Base-by-base conservation (phyloP, 2,329 filamentous ascomycete genomes). In the Ophiostoma sp. region DNA sequence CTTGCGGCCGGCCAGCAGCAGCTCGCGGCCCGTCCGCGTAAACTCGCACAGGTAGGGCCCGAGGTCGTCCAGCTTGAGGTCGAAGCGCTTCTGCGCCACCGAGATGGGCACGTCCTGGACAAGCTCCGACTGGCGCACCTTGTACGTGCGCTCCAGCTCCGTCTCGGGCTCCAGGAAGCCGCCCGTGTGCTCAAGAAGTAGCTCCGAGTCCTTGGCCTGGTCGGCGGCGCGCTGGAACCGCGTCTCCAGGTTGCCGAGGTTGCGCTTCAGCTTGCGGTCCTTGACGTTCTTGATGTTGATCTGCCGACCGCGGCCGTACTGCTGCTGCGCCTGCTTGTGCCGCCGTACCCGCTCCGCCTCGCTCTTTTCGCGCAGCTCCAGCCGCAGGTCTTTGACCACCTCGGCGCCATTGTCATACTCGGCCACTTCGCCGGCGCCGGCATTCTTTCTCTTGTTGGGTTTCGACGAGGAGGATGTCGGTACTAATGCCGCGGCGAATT, bases 171-270 rank as follows among this genome's bases (percentile, higher is more conserved):
- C 92, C 70, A 99, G 83, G 76, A 96, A 96, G 7, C 95, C 95
- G 13, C 86, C 83, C 7, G 89, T 87, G 78, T 97, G 92, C 80
- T 98, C 94, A 69, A 96, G 86, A 75, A 99, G 82, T 71, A 99
- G 95, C 80, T 99, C 95, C 31, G 94, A 93, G 83, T 97, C 94
- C 80, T 97, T 96, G 20, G 95, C 93, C 79, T 91, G 90, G 48
- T 96, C 80, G 0, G 91, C 83, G 0, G 94, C 94, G 75, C 90
- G 86, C 76, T 93, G 87, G 80, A 93, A 94, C 79, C 95, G 95
- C 72, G 83, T 82, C 78, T 99, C 95, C 65, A 97, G 85, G 1
- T 84, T 84, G 77, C 89, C 90, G 67, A 99, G 81, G 74, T 92
- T 96, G 15, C 88, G 86, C 67, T 93, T 90, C 73, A 98, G 81